Base-by-base conservation (phyloP, 202 grass and related monocot species). In the Setaria viridis region DNA sequence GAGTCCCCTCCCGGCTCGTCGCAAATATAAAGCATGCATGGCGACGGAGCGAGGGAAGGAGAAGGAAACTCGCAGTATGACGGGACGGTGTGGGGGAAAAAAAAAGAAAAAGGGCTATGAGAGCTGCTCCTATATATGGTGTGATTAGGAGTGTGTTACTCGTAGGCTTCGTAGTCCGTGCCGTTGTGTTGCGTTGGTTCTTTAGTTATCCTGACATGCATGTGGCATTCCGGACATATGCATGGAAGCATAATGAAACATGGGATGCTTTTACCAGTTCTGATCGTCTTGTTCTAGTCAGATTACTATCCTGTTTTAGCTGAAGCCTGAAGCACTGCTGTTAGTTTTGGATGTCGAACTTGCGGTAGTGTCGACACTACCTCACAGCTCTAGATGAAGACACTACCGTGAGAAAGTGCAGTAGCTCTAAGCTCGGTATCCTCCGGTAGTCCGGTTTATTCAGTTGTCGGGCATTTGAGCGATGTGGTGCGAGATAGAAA, bases 121-220 rank as follows among this genome's bases (percentile, higher is more conserved):
- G 45, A 78, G 73, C 73, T 62, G 62, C 53, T 76, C 50, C 63
- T 9, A 53, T 48, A 41, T 15, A 13, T 43, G 60, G 7, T 62
- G 51, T 35, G 80, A 62, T 67, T 45, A 14, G 20, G 59, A 74
- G 66, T 62, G 54, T 37, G 54, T 57, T 74, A 59, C 65, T 39
- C 35, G 78, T 37, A 59, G 73, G 66, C 34, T 4, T 25, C 25
- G 25, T 25, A 25, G 25, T 25, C 39, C 34, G 58, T 69, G 72
- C 88, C 33, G 81, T 17, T 59, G 53, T 72, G 60, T 65, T 77
- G 80, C 54, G 54, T 62, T 70, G 70, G 80, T 76, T 75, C 80
- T 79, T 87, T 85, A 48, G 70, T 81, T 84, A 33, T 62, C 14
- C 34, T 56, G 45, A 85, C 62, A 34, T 35, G 35, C 34, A 56